These are phyloP conservation scores for Pezicula rhizophila DNA, from an alignment of 2,329 filamentous ascomycete species.

Conservation along the genomic window DNA sequence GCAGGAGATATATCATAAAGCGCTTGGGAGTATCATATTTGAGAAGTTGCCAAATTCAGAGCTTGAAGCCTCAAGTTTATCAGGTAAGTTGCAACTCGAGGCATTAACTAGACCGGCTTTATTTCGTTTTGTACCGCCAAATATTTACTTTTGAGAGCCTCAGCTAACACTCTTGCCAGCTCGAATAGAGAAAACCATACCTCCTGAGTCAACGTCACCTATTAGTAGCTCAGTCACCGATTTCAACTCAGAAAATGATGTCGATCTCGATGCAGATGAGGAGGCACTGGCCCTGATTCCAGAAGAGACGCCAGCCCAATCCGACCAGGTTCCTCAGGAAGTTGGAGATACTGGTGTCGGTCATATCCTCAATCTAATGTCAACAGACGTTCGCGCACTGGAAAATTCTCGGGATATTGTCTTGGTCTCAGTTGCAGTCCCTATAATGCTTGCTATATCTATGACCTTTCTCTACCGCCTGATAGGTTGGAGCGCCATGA, in stretches of 20 bases:
- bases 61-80: neutral
- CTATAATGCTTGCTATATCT: conserved; percentile 41
- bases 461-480: conserved; percentile 48
- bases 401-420: conserved; percentile 46
- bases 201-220: no score
- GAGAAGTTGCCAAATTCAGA: neutral
- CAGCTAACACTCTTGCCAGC: no score
- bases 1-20: conserved; percentile 51
- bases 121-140: no score
- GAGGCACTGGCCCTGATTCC: neutral
- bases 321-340: neutral
- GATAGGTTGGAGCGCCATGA: conserved; percentile 48
- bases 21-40: conserved; percentile 17
- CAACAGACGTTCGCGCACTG: conserved; percentile 51
- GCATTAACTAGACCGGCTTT: no score
- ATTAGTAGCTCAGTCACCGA: no score
- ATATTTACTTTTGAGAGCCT: no score
- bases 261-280: no score
- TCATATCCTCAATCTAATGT: conserved; percentile 50
- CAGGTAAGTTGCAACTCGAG: no score
- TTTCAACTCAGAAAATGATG: no score
- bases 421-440: conserved; percentile 38
- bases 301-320: neutral
- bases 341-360: conserved; percentile 25
- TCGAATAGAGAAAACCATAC: no score